Percentiles rank a stretch among this genome's conserved stretches.
These are phyloP conservation scores for Styphnolobium japonicum DNA, from an alignment of 306 rosid genomes.

Conservation along the genomic window DNA sequence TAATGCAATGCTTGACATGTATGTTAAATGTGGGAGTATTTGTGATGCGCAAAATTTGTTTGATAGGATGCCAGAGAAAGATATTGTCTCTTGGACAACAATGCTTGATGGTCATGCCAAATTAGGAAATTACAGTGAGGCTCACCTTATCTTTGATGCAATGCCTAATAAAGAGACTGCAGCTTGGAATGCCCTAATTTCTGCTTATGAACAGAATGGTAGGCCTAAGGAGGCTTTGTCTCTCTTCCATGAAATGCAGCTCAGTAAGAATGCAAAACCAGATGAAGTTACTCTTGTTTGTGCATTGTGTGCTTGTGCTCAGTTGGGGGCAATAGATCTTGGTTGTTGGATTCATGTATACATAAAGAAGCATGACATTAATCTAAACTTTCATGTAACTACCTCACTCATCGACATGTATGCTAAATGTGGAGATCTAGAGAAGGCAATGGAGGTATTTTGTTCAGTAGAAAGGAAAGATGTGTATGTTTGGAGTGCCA, in stretches of 20 bases:
- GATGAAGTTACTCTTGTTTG: constrained; percentile 60
- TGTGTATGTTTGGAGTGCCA: constrained; percentile 64
- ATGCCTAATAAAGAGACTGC: constrained; percentile 56
- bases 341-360: constrained; percentile 59
- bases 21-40: constrained; percentile 52
- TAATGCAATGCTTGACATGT: constrained; percentile 72
- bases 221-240: constrained; percentile 65
- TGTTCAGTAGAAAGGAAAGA: constrained; percentile 44
- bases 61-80: constrained; percentile 58
- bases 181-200: constrained; percentile 64
- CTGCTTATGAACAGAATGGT: constrained; percentile 59
- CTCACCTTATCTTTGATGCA: constrained; percentile 36
- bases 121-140: constrained; percentile 45
- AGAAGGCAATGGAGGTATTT: constrained; percentile 57
- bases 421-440: constrained; percentile 62
- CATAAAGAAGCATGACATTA: constrained; percentile 46
- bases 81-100: constrained; percentile 67
- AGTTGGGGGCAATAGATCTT: constrained; percentile 62
- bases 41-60: constrained; percentile 51
- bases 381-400: constrained; percentile 46
- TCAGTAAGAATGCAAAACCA: constrained; percentile 42
- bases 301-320: constrained; percentile 61
- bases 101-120: constrained; percentile 67
- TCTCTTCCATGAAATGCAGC: constrained; percentile 52
- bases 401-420: constrained; percentile 69